phyloP scores from a whole-genome alignment of 805 yeast species.

The Starmerella bombi region DNA sequence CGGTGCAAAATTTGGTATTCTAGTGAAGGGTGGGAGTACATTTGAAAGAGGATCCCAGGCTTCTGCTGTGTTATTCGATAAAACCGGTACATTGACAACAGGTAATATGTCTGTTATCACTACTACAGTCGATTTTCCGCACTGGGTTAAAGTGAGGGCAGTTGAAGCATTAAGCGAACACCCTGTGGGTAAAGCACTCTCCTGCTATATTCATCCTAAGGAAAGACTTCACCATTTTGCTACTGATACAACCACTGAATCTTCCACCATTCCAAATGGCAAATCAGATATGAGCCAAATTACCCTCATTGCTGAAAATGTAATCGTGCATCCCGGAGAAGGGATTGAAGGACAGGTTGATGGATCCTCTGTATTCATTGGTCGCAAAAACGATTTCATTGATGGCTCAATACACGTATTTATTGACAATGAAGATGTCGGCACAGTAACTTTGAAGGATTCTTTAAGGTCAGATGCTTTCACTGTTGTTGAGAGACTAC shows the following conservation, averaged over 20 bases:
- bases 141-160: slow-evolving; percentile 45
- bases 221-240: too few relatives aligned
- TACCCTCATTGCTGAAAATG: neutral
- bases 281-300: neutral
- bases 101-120: slow-evolving; percentile 53
- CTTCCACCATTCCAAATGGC: too few relatives aligned
- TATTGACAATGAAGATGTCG: slow-evolving; percentile 45
- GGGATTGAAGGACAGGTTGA: slow-evolving; percentile 10
- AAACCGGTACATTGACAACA: slow-evolving; percentile 87
- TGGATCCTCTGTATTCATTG: slow-evolving; percentile 34
- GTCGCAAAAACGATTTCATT: slow-evolving; percentile 32
- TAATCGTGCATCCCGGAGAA: slow-evolving; percentile 8
- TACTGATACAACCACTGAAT: too few relatives aligned
- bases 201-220: slow-evolving; percentile 8
- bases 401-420: slow-evolving; percentile 44
- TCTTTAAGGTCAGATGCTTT: slow-evolving; percentile 51
- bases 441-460: slow-evolving; percentile 58
- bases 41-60: slow-evolving; percentile 59
- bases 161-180: slow-evolving; percentile 70
- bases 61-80: slow-evolving; percentile 68
- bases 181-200: slow-evolving; percentile 70
- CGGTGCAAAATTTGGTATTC: slow-evolving; percentile 78
- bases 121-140: slow-evolving; percentile 21
- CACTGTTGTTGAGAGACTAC: slow-evolving; percentile 44
- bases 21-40: slow-evolving; percentile 86